Percentiles rank a stretch among this genome's conserved stretches.
Conservation (phyloP, 2,329 filamentous ascomycete species). For the Neonectria ditissima region DNA sequence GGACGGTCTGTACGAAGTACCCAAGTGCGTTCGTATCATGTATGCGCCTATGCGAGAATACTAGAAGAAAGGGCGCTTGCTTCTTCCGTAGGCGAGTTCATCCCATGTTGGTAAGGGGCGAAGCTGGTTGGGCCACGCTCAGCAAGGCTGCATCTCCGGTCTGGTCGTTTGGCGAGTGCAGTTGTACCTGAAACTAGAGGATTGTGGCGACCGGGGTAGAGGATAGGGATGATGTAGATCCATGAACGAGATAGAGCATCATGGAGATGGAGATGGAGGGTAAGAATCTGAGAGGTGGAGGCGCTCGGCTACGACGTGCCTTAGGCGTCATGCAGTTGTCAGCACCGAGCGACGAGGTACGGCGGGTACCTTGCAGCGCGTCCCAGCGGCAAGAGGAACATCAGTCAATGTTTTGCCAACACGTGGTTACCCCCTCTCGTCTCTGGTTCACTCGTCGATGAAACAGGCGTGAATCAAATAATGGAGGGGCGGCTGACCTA, state of each 20-base stretch:
- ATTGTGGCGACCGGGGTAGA: constrained; percentile 8
- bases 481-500: constrained; percentile 8
- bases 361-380: constrained; percentile 2
- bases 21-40: too few relatives aligned
- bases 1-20: background rate
- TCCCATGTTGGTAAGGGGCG: constrained; percentile 8
- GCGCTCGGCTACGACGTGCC: background rate
- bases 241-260: background rate
- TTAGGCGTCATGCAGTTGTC: constrained; percentile 1
- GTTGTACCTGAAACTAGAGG: constrained; percentile 42
- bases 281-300: background rate
- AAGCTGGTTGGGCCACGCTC: background rate
- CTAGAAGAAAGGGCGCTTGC: background rate
- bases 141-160: background rate
- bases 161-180: constrained; percentile 28
- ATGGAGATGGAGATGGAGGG: background rate
- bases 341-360: background rate
- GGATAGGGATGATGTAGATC: background rate
- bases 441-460: background rate
- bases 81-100: constrained; percentile 13
- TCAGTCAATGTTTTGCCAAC: background rate
- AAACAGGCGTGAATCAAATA: constrained; percentile 9
- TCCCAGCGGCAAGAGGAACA: too few relatives aligned
- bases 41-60: background rate
- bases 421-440: background rate